Evolutionary conservation across 225 moss, liverwort and hornwort genomes (phyloP).

Genomic region (Polytrichum commune): DNA sequence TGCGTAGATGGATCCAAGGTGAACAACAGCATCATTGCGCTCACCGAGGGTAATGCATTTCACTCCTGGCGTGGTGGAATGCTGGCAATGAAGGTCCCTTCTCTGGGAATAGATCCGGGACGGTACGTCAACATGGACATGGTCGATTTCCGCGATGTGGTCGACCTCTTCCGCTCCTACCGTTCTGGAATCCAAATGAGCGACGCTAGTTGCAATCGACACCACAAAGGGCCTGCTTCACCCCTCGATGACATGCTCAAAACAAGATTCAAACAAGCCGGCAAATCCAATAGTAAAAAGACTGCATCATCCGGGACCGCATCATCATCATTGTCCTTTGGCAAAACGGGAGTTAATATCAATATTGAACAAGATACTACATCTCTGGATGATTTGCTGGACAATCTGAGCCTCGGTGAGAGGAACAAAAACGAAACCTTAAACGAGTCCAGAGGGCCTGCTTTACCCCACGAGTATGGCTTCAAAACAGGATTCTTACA

Average conservation of each 20-base stretch:
- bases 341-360: background rate
- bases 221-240: slow-evolving; percentile 5
- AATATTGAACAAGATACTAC: background rate
- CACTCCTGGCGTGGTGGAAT: slow-evolving; percentile 1
- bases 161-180: slow-evolving; percentile 3
- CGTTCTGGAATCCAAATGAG: background rate
- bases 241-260: slow-evolving; percentile 7
- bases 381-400: background rate
- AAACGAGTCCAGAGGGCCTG: slow-evolving; percentile 2
- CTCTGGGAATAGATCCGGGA: background rate
- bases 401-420: slow-evolving; percentile 5
- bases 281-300: slow-evolving; percentile 4
- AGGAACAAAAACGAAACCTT: background rate
- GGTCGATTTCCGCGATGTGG: background rate
- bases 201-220: background rate
- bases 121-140: background rate
- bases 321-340: slow-evolving; percentile 4
- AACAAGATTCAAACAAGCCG: background rate
- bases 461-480: background rate
- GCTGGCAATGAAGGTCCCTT: slow-evolving; percentile 1
- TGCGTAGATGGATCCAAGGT: slow-evolving; percentile 1
- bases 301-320: background rate
- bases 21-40: slow-evolving; percentile 4
- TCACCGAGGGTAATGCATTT: background rate
- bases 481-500: background rate